Base-by-base conservation (phyloP, 2,329 filamentous ascomycete species). In the Phoma sp. region DNA sequence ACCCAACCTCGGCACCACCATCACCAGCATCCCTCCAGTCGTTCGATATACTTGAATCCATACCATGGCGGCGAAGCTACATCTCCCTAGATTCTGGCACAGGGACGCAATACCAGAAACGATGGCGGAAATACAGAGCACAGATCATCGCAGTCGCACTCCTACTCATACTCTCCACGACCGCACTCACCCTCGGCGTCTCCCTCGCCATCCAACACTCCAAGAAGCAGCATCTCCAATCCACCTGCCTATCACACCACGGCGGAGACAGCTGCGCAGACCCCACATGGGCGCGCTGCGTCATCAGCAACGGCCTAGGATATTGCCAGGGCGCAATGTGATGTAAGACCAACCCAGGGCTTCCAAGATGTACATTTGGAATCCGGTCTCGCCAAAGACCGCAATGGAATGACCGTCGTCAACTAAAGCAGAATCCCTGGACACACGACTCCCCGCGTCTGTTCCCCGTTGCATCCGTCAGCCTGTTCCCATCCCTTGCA, bases 21-120 rank as follows among this genome's bases (percentile, higher is more conserved):
- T 73, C 71, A 9, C 71, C 71, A 24, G 65, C 70, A 9, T 72
- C 70, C 1, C 64, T 74, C 17, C 69, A 74, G 48, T 70, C 71
- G 15, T 72, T 75, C 50, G 71, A 74, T 45, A 62, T 73, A 35
- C 57, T 72, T 19, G 71, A 73, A 27, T 65, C 60, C 21, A 64
- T 70, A 37, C 67, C 71, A 40, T 74, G 72, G 71, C 65, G 69
- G 17, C 58, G 60, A 39, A 67, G 67, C 35, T 68, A 72, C 56
- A 67, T 57, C 27, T 22, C 48, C 7, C 19, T 51, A 15, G 43
- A 43, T 6, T 21, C 41, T 27, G 37, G 46, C 21, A 25, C 37
- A 24, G 31, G 6, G 43, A n/a, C 24, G 24, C 37, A 24, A 38
- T 50, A 46, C 25, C 51, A 35, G 17, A 55, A 52, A 29, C 59